Evolutionary conservation across 2,329 filamentous ascomycete genomes (phyloP), one percentile per base, ranked within the genome.

Genomic region (Trichoderma harzianum): DNA sequence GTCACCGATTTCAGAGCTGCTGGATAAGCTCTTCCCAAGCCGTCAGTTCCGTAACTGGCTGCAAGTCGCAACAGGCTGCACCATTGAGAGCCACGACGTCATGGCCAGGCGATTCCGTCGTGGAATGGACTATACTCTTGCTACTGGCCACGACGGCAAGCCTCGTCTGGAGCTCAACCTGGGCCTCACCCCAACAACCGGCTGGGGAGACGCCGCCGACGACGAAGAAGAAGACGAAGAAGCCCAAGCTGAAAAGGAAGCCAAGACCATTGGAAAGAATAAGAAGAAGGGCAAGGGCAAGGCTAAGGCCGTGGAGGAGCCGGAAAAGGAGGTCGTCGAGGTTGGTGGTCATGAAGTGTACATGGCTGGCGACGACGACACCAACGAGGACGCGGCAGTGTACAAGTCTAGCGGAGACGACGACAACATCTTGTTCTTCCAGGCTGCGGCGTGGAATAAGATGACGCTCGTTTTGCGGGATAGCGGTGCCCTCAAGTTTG

Each of bases 391-490:
- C 80, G 95, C 95, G 1, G 96, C 96, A 10, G 88, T 99, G 64
- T 99, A 99, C 86, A 91, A 92, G 80, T 88, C 92, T 1, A 87
- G 88, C 66, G 87, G 89, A 53, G 95, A 97, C 69, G 95, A 97
- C 62, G 88, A 90, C 82, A 90, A 89, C 79, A 89, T 90, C 74
- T 83, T 90, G 61, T 90, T 90, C 81, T 89, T 88, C 84, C 88
- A 90, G 80, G 85, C 86, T 10, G 86, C 88, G 1, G 81, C 87
- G 18, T 99, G 96, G 96, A 98, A 98, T 81, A 93, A 92, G 74
- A 86, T 99, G 84, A 94, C 92, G 74, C 89, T 99, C 75, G 96
- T 98, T 36, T 84, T 98, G 76, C 88, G 96, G 72, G 96, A 99
- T 79, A 90, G 89, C 75, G 95, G 93, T 16, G 92, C 92, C 16